Base-by-base conservation (phyloP, 1,284 basidiomycete species). In the Irpex rosettiformis region DNA sequence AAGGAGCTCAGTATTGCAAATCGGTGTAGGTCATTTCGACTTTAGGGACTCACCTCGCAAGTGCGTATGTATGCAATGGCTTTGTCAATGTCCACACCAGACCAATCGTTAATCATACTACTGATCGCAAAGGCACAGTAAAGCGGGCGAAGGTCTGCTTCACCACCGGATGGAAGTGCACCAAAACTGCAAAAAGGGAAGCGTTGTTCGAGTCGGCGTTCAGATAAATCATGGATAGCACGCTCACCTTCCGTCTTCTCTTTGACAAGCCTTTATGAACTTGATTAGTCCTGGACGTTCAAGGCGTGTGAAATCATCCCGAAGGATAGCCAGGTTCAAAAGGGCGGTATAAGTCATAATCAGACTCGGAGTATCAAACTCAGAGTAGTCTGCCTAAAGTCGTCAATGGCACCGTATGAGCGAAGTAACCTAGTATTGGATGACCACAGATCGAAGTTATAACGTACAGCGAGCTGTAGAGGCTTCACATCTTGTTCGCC, bases 261-360 rank as follows among this genome's bases (percentile, higher is more conserved):
- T 80, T 72, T 96, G 93, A 68, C 92, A 94, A 11, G 81, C 71
- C 6, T 75, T 73, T 3, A 97, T 67, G 62, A 95, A 89, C 24
- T 66, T 66, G 2, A 84, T 62, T 18, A 96, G 72, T 0, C 86
- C 90, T 1, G 71, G 42, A 48, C 85, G 77, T 67, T 96, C 83
- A 18, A 96, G 76, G 52, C 75, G 73, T 47, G 79, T 72, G 63
- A 94, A 87, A 63, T 92, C 85, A 65, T 94, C 93, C n/a, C 89
- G 80, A 5, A 97, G 79, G 60, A 96, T 88, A 0, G 89, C 85
- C 3, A 97, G 84, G 0, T 84, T 81, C 1, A 95, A 74, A 2
- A 97, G 70, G 0, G 94, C 92, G 0, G 93, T 93, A 68, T 97
- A 97, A 6, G 94, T 94, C 81, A 94, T 92, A 58, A 96, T 93